A percentile compares a stretch with the other conserved stretches of the same genome.
phyloP scores from a whole-genome alignment of 2,329 filamentous ascomycete genomes.

The Penicillium digitatum region DNA sequence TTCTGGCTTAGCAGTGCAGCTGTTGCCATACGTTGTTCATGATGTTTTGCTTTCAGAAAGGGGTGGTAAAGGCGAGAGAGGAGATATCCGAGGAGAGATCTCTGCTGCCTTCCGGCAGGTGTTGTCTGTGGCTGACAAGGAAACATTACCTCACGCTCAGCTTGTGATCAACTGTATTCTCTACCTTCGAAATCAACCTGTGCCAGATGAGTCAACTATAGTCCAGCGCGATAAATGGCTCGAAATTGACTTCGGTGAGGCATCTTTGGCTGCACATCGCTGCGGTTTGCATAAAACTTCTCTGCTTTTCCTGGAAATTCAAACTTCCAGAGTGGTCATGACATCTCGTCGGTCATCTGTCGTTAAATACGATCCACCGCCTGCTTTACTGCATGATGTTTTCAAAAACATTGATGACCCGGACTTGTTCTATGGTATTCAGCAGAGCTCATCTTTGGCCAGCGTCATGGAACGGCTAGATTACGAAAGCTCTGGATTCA shows the following conservation, averaged over 20 bases:
- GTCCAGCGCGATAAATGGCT: slow-evolving; percentile 80
- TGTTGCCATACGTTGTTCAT: slow-evolving; percentile 83
- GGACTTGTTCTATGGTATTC: slow-evolving; percentile 89
- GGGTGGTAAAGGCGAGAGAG: slow-evolving; percentile 58
- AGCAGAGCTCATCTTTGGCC: slow-evolving; percentile 69
- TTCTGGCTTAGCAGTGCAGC: slow-evolving; percentile 64
- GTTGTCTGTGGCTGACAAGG: slow-evolving; percentile 48
- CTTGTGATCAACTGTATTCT: slow-evolving; percentile 74
- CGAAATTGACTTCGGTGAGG: slow-evolving; percentile 69
- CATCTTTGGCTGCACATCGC: slow-evolving; percentile 65
- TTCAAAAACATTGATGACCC: slow-evolving; percentile 94
- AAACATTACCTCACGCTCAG: slow-evolving; percentile 60
- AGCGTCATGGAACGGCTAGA: slow-evolving; percentile 79
- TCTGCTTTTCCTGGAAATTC: slow-evolving; percentile 75
- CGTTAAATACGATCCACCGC: slow-evolving; percentile 52
- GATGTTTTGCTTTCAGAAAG: slow-evolving; percentile 68
- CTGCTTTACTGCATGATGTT: slow-evolving; percentile 70
- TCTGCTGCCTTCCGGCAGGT: slow-evolving; percentile 64
- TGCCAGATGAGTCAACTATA: slow-evolving; percentile 71
- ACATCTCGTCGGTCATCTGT: slow-evolving; percentile 65
- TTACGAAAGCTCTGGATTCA: slow-evolving; percentile 81
- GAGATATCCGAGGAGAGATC: slow-evolving; percentile 57
- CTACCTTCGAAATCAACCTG: slow-evolving; percentile 78
- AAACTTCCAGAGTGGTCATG: slow-evolving; percentile 54
- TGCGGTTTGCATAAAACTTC: slow-evolving; percentile 88